Conservation (phyloP, 495 filamentous ascomycete genomes). For the Xanthoparmelia taractica region DNA sequence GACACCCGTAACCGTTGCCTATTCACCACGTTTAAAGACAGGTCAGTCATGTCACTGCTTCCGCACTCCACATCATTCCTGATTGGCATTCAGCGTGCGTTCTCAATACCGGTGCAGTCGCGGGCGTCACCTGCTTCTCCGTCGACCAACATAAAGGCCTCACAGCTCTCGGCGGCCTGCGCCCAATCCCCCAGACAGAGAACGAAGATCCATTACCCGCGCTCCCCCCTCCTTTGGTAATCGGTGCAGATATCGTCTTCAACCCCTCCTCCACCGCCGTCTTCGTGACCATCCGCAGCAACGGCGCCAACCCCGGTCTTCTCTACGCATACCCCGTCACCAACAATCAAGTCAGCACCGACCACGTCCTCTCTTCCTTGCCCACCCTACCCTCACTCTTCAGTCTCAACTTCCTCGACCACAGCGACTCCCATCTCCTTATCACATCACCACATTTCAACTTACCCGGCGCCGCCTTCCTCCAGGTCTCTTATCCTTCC, state of each 20-base stretch:
- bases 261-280: constrained; percentile 29
- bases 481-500: constrained; percentile 21
- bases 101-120: constrained; percentile 25
- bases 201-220: constrained; percentile 21
- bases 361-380: constrained; percentile 19
- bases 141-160: constrained; percentile 19
- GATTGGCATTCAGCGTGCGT: constrained; percentile 31
- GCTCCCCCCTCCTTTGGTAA: constrained; percentile 22
- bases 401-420: constrained; percentile 27
- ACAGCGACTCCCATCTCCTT: constrained; percentile 19
- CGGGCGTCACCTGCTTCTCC: constrained; percentile 29
- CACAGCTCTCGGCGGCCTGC: constrained; percentile 20
- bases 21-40: constrained; percentile 22
- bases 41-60: not conserved
- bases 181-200: constrained; percentile 25
- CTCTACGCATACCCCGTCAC: constrained; percentile 27
- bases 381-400: constrained; percentile 24
- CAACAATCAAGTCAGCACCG: constrained; percentile 15
- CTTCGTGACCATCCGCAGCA: constrained; percentile 28
- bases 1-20: constrained; percentile 30
- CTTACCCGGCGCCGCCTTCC: constrained; percentile 25
- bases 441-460: constrained; percentile 23
- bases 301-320: constrained; percentile 5
- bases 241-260: constrained; percentile 29
- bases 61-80: no score